These are phyloP conservation scores for Iris pallida DNA, from an alignment of 116 monocot genomes.

Conservation along the genomic window DNA sequence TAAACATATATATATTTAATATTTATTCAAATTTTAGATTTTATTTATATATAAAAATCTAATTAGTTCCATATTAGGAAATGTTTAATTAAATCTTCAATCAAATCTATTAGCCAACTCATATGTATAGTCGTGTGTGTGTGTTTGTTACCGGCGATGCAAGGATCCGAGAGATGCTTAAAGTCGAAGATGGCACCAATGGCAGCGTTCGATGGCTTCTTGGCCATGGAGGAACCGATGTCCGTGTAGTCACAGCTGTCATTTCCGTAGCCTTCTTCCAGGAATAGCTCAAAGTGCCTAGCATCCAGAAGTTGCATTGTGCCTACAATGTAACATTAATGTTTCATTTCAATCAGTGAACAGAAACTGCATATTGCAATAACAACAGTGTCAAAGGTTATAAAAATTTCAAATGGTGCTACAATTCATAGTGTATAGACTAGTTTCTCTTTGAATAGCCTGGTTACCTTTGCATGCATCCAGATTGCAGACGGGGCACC, in stretches of 20 bases:
- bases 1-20: too few species aligned
- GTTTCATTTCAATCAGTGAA: too few species aligned
- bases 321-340: conserved; percentile 35
- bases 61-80: too few species aligned
- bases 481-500: conserved; percentile 92
- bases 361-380: too few species aligned
- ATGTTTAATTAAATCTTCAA: too few species aligned
- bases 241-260: conserved; percentile 70
- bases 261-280: conserved; percentile 50
- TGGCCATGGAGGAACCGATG: conserved; percentile 47
- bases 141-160: conserved; percentile 30
- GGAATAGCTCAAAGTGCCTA: conserved; percentile 71
- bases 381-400: too few species aligned
- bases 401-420: too few species aligned
- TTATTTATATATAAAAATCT: too few species aligned
- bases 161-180: conserved; percentile 30
- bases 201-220: conserved; percentile 39
- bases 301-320: conserved; percentile 91
- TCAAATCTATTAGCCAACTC: too few species aligned
- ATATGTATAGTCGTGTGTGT: too few species aligned
- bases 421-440: too few species aligned
- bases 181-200: conserved; percentile 67
- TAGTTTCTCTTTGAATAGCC: neutral
- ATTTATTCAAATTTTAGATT: too few species aligned
- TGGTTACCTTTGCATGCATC: conserved; percentile 76